phyloP scores from a whole-genome alignment of 441 rosid genomes.

The Croton laevigatus region DNA sequence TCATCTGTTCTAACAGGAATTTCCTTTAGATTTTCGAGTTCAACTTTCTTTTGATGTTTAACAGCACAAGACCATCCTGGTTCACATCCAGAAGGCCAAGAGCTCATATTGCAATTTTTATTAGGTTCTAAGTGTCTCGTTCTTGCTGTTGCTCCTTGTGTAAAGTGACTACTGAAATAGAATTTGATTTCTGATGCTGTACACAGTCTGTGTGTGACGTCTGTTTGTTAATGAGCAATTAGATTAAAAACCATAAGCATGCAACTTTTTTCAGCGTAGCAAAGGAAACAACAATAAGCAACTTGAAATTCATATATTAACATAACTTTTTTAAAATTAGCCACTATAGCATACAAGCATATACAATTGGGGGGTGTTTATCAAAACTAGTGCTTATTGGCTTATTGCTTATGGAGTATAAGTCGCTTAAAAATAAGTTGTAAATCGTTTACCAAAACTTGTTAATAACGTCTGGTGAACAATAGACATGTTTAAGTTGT shows the following conservation, averaged over 20 bases:
- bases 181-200: conserved; percentile 78
- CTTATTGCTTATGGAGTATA: no score
- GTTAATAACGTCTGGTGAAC: no score
- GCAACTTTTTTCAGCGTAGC: not conserved
- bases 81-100: conserved; percentile 89
- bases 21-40: conserved; percentile 38
- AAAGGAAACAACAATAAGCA: not conserved
- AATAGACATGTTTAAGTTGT: no score
- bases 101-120: conserved; percentile 70
- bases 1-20: conserved; percentile 59
- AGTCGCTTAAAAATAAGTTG: no score
- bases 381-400: no score
- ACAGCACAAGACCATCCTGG: conserved; percentile 93
- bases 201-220: conserved; percentile 52
- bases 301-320: not conserved
- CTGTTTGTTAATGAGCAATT: conserved; percentile 33
- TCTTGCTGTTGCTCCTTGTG: conserved; percentile 18
- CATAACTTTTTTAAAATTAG: not conserved
- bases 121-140: conserved; percentile 48
- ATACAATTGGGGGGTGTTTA: no score
- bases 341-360: not conserved
- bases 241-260: not conserved
- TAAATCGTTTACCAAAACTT: no score
- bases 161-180: conserved; percentile 53
- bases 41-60: conserved; percentile 37